Conservation (phyloP, 345 rosid species). For the Citrus maxima region DNA sequence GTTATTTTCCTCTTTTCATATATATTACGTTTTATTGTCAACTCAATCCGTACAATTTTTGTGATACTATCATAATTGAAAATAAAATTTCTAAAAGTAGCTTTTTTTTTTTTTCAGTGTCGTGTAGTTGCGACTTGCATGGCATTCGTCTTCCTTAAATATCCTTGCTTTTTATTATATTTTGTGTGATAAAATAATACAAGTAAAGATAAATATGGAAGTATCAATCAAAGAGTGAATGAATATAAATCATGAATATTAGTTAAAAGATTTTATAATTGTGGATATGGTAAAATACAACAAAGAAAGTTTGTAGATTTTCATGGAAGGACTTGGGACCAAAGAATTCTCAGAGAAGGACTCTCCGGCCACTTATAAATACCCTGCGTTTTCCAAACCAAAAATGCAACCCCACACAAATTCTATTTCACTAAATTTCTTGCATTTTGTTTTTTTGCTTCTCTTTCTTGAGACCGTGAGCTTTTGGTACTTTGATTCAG, state of each 20-base stretch:
- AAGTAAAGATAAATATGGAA: neutral
- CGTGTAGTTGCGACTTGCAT: neutral
- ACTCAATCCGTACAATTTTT: too few species aligned
- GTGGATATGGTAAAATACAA: neutral
- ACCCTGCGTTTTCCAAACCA: neutral
- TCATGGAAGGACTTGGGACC: conserved; percentile 41
- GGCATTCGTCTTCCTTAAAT: neutral
- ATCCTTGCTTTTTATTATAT: neutral
- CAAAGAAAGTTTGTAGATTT: conserved; percentile 11
- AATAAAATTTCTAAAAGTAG: neutral
- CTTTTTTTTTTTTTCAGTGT: neutral
- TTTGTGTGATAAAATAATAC: too few species aligned
- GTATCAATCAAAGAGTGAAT: neutral
- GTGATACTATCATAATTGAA: too few species aligned
- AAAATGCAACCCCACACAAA: neutral
- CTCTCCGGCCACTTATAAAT: conserved; percentile 48
- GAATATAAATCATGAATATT: neutral
- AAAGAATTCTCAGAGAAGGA: conserved; percentile 50
- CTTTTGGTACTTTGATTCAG: conserved; percentile 8
- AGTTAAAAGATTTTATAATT: neutral
- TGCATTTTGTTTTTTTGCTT: neutral
- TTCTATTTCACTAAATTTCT: neutral
- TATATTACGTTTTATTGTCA: too few species aligned
- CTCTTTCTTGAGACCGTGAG: neutral
- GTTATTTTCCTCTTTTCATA: too few species aligned